Evolutionary conservation across 2,329 filamentous ascomycete genomes (phyloP).

Genomic region (Colletotrichum sansevieriae): DNA sequence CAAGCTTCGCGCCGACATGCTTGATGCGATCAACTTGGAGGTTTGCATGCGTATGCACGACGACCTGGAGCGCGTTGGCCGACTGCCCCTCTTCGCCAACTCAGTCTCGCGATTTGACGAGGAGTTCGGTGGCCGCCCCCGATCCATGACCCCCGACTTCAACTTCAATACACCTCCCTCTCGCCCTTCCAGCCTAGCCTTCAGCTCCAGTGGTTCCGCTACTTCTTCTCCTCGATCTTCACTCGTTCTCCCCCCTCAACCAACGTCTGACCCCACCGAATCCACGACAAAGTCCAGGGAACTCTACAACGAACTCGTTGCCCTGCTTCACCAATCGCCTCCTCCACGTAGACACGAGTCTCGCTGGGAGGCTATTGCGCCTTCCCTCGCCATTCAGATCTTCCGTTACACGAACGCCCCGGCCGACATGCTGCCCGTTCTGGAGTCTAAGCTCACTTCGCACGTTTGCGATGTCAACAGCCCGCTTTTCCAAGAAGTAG

Average conservation of each 20-base stretch:
- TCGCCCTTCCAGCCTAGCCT: slow-evolving; percentile 65
- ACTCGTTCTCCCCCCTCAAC: slow-evolving; percentile 54
- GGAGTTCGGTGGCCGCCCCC: slow-evolving; percentile 45
- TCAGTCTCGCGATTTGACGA: slow-evolving; percentile 48
- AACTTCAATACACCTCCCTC: slow-evolving; percentile 62
- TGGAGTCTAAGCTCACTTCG: slow-evolving; percentile 63
- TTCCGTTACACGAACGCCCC: slow-evolving; percentile 68
- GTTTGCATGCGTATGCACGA: slow-evolving; percentile 73
- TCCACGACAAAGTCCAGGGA: slow-evolving; percentile 60
- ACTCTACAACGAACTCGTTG: slow-evolving; percentile 66
- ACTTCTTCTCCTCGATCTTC: slow-evolving; percentile 66
- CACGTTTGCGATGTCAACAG: slow-evolving; percentile 59
- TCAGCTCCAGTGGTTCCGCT: slow-evolving; percentile 63
- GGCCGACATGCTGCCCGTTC: slow-evolving; percentile 58
- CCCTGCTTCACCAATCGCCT: slow-evolving; percentile 66
- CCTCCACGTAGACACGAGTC: slow-evolving; percentile 56
- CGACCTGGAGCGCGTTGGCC: slow-evolving; percentile 61
- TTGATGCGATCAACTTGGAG: slow-evolving; percentile 73
- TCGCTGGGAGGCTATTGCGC: slow-evolving; percentile 66
- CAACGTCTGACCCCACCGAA: slow-evolving; percentile 54
- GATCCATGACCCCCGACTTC: slow-evolving; percentile 55
- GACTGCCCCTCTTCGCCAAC: slow-evolving; percentile 46
- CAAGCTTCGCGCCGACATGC: slow-evolving; percentile 71
- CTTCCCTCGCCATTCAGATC: slow-evolving; percentile 69
- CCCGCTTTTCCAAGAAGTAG: slow-evolving; percentile 61